Conservation (phyloP, 441 rosid species). For the Adansonia madagascariensis region DNA sequence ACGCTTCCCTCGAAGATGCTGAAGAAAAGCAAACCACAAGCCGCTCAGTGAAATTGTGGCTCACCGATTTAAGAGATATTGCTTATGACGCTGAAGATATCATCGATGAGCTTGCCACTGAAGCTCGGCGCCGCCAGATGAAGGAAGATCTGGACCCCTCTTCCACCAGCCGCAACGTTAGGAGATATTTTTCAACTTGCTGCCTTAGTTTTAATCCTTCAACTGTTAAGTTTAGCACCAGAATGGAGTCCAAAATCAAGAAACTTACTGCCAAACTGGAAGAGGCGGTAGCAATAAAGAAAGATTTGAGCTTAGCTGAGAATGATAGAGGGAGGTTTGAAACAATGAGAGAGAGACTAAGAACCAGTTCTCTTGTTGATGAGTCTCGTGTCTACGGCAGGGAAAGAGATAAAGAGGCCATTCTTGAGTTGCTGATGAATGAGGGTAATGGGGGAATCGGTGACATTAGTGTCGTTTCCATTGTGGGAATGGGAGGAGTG, state of each 20-base stretch:
- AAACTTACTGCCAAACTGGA: constrained; percentile 14
- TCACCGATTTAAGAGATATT: constrained; percentile 12
- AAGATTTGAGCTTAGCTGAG: constrained; percentile 6
- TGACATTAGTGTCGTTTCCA: constrained; percentile 19
- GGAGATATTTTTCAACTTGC: neutral
- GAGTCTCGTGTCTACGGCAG: constrained; percentile 21
- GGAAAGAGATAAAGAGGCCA: constrained; percentile 16
- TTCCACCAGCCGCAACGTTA: neutral
- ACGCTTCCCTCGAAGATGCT: constrained; percentile 22
- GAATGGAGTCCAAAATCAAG: constrained; percentile 13
- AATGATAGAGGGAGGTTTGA: neutral
- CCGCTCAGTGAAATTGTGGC: neutral
- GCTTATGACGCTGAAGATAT: constrained; percentile 28
- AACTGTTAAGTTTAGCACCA: neutral
- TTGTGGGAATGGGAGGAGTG: constrained; percentile 28
- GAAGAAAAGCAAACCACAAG: constrained; percentile 21
- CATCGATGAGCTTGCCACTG: constrained; percentile 26
- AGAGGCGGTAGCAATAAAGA: constrained; percentile 9
- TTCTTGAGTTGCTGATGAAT: constrained; percentile 22
- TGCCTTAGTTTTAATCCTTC: neutral
- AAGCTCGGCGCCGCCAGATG: neutral
- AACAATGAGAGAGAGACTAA: neutral
- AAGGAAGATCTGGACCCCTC: neutral
- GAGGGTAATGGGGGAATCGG: neutral
- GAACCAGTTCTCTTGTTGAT: constrained; percentile 11